Evolutionary conservation across 2,329 filamentous ascomycete genomes (phyloP).

Genomic region (Fusarium lyarnte): DNA sequence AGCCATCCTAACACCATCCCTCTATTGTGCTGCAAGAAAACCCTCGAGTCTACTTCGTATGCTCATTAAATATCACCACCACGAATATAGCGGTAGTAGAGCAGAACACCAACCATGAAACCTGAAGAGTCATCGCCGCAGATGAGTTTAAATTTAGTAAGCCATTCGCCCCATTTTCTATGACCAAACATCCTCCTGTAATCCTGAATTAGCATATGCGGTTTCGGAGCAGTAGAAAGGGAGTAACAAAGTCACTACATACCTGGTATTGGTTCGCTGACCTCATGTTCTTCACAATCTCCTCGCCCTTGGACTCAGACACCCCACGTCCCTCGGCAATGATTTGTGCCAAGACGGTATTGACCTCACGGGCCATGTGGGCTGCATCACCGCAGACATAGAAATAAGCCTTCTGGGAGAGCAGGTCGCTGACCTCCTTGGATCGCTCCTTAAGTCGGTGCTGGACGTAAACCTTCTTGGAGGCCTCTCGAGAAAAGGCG

Average conservation of each 20-base stretch:
- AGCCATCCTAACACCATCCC: slow-evolving; percentile 28
- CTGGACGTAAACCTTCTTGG: slow-evolving; percentile 96
- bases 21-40: slow-evolving; percentile 32
- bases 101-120: slow-evolving; percentile 37
- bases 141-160: slow-evolving; percentile 34
- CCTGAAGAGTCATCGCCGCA: slow-evolving; percentile 35
- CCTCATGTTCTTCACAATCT: slow-evolving; percentile 97
- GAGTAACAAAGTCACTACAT: slow-evolving; percentile 46
- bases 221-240: neutral
- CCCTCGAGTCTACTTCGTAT: slow-evolving; percentile 37
- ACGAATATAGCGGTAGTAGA: slow-evolving; percentile 13
- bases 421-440: slow-evolving; percentile 85
- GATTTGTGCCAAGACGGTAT: slow-evolving; percentile 85
- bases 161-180: slow-evolving; percentile 48
- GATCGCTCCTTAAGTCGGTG: slow-evolving; percentile 87
- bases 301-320: slow-evolving; percentile 87
- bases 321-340: slow-evolving; percentile 85
- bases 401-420: slow-evolving; percentile 89
- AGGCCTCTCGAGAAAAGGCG: slow-evolving; percentile 90
- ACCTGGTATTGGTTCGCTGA: slow-evolving; percentile 96
- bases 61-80: slow-evolving; percentile 35
- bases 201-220: slow-evolving; percentile 23
- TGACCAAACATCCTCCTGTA: slow-evolving; percentile 77
- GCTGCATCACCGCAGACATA: slow-evolving; percentile 98
- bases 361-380: slow-evolving; percentile 96